Conservation (phyloP, 164 flowering plant genomes). For the Warburgia ugandensis region DNA sequence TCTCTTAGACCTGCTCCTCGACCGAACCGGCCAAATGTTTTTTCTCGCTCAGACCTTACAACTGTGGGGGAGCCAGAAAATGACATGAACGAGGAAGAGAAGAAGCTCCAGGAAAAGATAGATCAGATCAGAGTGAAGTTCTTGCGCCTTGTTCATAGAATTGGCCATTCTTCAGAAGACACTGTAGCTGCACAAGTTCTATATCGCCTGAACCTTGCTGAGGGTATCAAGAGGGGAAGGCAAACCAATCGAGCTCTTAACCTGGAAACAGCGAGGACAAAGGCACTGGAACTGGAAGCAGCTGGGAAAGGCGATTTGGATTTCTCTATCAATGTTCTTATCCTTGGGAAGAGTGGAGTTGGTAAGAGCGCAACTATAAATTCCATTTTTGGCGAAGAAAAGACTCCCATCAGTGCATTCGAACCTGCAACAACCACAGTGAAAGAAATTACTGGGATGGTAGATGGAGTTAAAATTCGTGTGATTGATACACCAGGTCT, state of each 20-base stretch:
- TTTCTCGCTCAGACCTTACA: constrained; percentile 27
- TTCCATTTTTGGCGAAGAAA: constrained; percentile 78
- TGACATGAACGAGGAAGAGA: constrained; percentile 69
- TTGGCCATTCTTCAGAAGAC: constrained; percentile 78
- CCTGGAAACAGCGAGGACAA: constrained; percentile 63
- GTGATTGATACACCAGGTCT: constrained; percentile 89
- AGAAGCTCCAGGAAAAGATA: constrained; percentile 61
- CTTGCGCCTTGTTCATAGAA: constrained; percentile 71
- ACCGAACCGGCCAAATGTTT: constrained; percentile 39
- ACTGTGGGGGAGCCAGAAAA: constrained; percentile 36
- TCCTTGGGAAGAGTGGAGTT: constrained; percentile 89
- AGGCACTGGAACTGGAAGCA: constrained; percentile 57
- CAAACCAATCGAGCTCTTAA: constrained; percentile 42
- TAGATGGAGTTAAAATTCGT: constrained; percentile 69
- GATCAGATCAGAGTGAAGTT: constrained; percentile 71
- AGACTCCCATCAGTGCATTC: constrained; percentile 54
- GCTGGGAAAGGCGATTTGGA: constrained; percentile 50
- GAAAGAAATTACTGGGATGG: constrained; percentile 53
- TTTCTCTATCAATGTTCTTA: constrained; percentile 72
- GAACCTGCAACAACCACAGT: constrained; percentile 57
- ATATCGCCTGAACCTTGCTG: constrained; percentile 65
- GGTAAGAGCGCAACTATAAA: constrained; percentile 97
- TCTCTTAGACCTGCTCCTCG: constrained; percentile 55
- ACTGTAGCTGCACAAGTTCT: constrained; percentile 77
- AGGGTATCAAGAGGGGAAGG: constrained; percentile 38